Evolutionary conservation across 495 filamentous ascomycete genomes (phyloP).

Genomic region (Tuber indicum): DNA sequence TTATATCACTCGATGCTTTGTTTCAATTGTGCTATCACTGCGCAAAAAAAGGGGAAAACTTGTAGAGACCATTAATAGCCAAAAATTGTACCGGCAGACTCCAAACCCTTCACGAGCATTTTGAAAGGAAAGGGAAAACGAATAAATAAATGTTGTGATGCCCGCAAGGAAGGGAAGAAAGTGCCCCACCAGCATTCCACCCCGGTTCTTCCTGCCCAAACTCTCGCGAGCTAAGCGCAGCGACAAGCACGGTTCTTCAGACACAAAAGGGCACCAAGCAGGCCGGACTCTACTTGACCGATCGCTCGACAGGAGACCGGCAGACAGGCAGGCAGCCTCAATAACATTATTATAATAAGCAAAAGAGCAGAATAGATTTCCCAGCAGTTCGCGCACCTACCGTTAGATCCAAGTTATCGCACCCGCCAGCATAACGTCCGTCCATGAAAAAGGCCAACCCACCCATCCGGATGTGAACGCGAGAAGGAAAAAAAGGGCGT

Average conservation of each 20-base stretch:
- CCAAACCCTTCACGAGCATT: background rate
- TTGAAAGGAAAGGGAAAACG: background rate
- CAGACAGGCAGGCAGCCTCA: background rate
- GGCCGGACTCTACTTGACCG: background rate
- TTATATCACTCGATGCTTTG: background rate
- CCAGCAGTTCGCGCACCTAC: background rate
- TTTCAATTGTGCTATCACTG: background rate
- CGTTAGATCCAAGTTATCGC: too few species aligned
- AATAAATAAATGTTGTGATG: background rate
- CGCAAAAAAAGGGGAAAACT: background rate
- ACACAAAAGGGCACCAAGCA: background rate
- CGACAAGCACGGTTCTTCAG: background rate
- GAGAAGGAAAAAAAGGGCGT: too few species aligned
- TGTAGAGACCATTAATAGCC: background rate
- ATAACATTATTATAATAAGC: background rate
- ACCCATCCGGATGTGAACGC: too few species aligned
- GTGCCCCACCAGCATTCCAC: background rate
- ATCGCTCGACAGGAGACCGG: background rate
- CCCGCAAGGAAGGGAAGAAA: background rate
- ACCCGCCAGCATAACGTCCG: too few species aligned
- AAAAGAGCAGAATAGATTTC: background rate
- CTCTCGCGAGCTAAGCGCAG: background rate
- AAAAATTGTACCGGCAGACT: background rate
- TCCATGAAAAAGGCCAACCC: too few species aligned
- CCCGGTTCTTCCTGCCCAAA: background rate